phyloP scores from a whole-genome alignment of 2,329 filamentous ascomycete species.

The Colletotrichum lindemuthianum region DNA sequence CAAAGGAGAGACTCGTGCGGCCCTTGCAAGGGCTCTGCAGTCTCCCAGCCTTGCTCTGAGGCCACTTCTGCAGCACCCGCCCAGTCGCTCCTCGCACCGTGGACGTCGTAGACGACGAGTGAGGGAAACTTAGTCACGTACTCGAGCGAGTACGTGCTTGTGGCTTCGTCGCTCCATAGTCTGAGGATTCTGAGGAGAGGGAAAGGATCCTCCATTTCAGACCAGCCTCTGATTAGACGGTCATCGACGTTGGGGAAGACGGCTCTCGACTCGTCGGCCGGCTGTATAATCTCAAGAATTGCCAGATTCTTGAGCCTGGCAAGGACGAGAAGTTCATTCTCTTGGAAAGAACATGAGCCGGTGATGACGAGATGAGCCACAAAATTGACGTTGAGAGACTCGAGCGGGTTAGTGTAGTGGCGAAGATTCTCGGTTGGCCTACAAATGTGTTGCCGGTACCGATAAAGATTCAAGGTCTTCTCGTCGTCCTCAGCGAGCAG shows the following conservation, averaged over 20 bases:
- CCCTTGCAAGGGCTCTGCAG: slow-evolving; percentile 39
- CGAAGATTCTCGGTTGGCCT: slow-evolving; percentile 46
- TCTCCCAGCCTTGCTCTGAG: slow-evolving; percentile 47
- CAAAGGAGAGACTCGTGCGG: slow-evolving; percentile 46
- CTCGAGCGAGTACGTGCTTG: slow-evolving; percentile 52
- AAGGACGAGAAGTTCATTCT: slow-evolving; percentile 53
- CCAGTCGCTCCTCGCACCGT: slow-evolving; percentile 50
- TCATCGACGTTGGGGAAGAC: slow-evolving; percentile 54
- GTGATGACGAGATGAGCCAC: slow-evolving; percentile 54
- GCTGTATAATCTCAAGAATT: slow-evolving; percentile 58
- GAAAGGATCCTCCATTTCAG: slow-evolving; percentile 52
- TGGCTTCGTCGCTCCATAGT: slow-evolving; percentile 54
- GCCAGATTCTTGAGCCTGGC: slow-evolving; percentile 57
- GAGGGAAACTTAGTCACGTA: slow-evolving; percentile 55
- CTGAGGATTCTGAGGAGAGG: slow-evolving; percentile 57
- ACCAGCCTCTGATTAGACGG: slow-evolving; percentile 58
- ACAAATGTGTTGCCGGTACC: slow-evolving; percentile 52
- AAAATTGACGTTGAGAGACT: slow-evolving; percentile 49
- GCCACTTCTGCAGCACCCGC: slow-evolving; percentile 39
- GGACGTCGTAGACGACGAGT: slow-evolving; percentile 56
- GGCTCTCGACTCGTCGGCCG: slow-evolving; percentile 41
- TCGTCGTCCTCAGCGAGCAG: slow-evolving; percentile 46
- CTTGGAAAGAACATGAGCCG: slow-evolving; percentile 47
- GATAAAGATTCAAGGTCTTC: slow-evolving; percentile 49
- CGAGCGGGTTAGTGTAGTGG: slow-evolving; percentile 50